phyloP scores from a whole-genome alignment of 768 basidiomycete species.

The Stropharia rugosoannulata region DNA sequence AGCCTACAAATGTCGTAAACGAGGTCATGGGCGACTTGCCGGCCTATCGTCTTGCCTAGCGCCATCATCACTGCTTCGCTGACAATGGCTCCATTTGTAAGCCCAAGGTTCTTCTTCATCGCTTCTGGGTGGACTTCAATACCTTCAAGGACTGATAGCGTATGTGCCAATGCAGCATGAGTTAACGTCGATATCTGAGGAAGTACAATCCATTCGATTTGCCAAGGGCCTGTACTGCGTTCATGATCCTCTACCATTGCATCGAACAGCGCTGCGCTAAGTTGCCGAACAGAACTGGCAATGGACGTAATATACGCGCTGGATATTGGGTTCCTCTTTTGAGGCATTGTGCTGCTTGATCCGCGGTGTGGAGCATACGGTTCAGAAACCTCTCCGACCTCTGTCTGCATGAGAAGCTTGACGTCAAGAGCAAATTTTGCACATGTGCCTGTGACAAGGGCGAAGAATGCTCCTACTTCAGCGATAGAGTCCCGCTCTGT shows the following conservation, averaged over 20 bases:
- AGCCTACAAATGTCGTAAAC: slow-evolving; percentile 40
- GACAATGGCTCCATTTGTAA: slow-evolving; percentile 39
- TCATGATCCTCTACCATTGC: slow-evolving; percentile 50
- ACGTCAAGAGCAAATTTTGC: slow-evolving; percentile 44
- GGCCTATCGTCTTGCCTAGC: slow-evolving; percentile 39
- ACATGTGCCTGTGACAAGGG: slow-evolving; percentile 42
- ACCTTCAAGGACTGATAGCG: slow-evolving; percentile 32
- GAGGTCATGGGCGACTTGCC: slow-evolving; percentile 43
- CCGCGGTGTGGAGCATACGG: slow-evolving; percentile 42
- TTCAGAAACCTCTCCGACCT: slow-evolving; percentile 44
- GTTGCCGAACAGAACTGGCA: slow-evolving; percentile 38
- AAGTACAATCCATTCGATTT: slow-evolving; percentile 49
- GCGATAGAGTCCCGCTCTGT: slow-evolving; percentile 45
- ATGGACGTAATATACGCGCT: slow-evolving; percentile 45
- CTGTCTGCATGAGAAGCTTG: slow-evolving; percentile 47
- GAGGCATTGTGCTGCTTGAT: slow-evolving; percentile 50
- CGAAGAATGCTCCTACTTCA: slow-evolving; percentile 42
- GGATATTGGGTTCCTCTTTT: slow-evolving; percentile 48
- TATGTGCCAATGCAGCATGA: slow-evolving; percentile 37
- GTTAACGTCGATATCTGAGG: slow-evolving; percentile 44
- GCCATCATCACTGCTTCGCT: slow-evolving; percentile 51
- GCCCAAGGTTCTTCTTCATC: slow-evolving; percentile 38
- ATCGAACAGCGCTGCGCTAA: slow-evolving; percentile 38
- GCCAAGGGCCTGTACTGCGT: slow-evolving; percentile 47
- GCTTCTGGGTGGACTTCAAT: slow-evolving; percentile 38